These are phyloP conservation scores for Trichoderma guizhouense DNA, from an alignment of 2,329 filamentous ascomycete genomes.

Conservation along the genomic window DNA sequence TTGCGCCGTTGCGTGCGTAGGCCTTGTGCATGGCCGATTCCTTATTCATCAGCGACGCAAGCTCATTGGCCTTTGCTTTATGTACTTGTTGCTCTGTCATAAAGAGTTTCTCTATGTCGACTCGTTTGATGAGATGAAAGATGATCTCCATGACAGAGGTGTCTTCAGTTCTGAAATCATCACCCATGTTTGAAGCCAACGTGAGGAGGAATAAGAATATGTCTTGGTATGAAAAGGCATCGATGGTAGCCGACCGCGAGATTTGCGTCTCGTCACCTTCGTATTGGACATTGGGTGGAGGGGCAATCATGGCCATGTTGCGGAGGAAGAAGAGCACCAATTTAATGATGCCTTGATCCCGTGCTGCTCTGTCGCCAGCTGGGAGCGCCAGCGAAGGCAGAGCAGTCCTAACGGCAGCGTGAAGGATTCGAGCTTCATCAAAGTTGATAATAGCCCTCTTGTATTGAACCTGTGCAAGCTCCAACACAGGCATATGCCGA, in stretches of 20 bases:
- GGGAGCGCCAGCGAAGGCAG: conserved; percentile 81
- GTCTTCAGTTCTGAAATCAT: conserved; percentile 88
- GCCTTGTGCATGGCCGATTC: conserved; percentile 80
- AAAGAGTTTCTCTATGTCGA: conserved; percentile 81
- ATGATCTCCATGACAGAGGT: conserved; percentile 86
- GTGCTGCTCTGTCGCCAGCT: conserved; percentile 67
- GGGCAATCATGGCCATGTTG: conserved; percentile 81
- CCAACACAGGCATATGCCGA: conserved; percentile 83
- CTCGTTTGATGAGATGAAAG: conserved; percentile 88
- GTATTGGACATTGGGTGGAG: conserved; percentile 66
- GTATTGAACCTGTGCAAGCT: conserved; percentile 83
- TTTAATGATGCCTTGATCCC: conserved; percentile 91
- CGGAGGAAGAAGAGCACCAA: conserved; percentile 84
- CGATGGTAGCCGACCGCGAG: conserved; percentile 81
- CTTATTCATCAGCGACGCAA: conserved; percentile 71
- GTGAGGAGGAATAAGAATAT: conserved; percentile 83
- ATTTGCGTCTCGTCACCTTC: conserved; percentile 90
- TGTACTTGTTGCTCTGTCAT: conserved; percentile 72
- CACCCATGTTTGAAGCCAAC: conserved; percentile 85
- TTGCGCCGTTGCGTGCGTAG: conserved; percentile 74
- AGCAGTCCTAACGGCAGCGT: conserved; percentile 75
- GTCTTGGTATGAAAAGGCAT: conserved; percentile 86
- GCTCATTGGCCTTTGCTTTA: conserved; percentile 67
- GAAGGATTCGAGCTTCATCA: conserved; percentile 71
- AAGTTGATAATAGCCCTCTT: conserved; percentile 86